Base-by-base conservation (phyloP, 148 eudicot genomes). In the Amaranthus palmeri region DNA sequence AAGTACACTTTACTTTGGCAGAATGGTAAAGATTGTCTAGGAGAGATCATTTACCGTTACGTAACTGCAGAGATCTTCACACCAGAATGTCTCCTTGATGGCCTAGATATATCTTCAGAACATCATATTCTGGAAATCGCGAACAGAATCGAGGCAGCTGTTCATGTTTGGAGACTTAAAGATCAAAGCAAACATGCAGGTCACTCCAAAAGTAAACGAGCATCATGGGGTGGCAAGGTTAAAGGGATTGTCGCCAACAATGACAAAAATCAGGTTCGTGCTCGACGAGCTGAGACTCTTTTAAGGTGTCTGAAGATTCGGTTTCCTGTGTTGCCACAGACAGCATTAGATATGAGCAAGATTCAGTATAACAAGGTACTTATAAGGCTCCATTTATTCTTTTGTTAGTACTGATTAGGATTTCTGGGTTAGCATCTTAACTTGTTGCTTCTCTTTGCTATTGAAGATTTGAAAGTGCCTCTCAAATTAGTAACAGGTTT, bases 311-410 rank as follows among this genome's bases (percentile, higher is more conserved):
- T 91, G 53, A 87, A 85, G 67, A 81, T 83, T 66, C 96, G 93
- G 15, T 95, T 86, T 67, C 99, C 99, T 48, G 90, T 85, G 60
- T 89, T 95, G 45, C 97, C 99, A 17, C 99, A 95, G 74, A 95
- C 99, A 64, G 79, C 97, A 9, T 69, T 91, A 70, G 99, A 95
- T 72, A 95, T 92, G 92, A 86, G 81, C 88, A 95, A 91, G 82
- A 95, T 95, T 71, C 99, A 91, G 65, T 95, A 84, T 76, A 95
- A 91, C 80, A 92, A 86, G 99, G 99, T 91, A 71, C 55, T 61
- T 4, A 0, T 15, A 25, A 65, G 18, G 14, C 36, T 9, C 9
- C 6, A 43, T 48, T 61, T 47, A 10, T 42, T 65, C 36, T 25
- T 25, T 25, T 25, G 36, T 25, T 25, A 25, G 36, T 25, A 25